Percentiles rank a stretch among this genome's conserved stretches.
These are phyloP conservation scores for Cryphonectria parasitica DNA, from an alignment of 2,329 filamentous ascomycete species.

Conservation along the genomic window DNA sequence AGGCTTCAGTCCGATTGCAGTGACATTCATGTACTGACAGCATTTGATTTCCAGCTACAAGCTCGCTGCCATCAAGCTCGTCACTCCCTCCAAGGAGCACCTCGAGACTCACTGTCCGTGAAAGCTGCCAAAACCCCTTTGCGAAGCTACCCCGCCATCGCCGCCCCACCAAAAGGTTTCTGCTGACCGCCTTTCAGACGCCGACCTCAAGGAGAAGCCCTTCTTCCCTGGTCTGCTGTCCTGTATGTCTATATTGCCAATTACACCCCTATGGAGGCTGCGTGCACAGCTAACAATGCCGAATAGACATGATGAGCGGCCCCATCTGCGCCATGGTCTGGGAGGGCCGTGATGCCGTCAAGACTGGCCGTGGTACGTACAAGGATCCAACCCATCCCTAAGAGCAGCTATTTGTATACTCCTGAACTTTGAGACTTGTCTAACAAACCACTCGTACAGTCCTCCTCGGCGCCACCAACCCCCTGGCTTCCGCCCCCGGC, in stretches of 20 bases:
- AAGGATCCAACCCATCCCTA: not conserved
- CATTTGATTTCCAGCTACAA: conserved; percentile 72
- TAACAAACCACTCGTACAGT: conserved; percentile 46
- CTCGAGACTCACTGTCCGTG: conserved; percentile 90
- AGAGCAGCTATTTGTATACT: not conserved
- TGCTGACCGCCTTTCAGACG: conserved; percentile 57
- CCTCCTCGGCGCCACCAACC: conserved; percentile 99
- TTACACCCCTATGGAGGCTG: not conserved
- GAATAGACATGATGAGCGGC: conserved; percentile 89
- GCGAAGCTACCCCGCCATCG: conserved; percentile 28
- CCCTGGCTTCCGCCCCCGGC: conserved; percentile 87
- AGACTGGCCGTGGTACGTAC: conserved; percentile 86
- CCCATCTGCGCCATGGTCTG: conserved; percentile 99
- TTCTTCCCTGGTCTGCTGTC: conserved; percentile 95
- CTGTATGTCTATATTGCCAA: conserved; percentile 61
- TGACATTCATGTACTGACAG: conserved; percentile 17
- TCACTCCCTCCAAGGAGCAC: conserved; percentile 86
- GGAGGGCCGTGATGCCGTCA: conserved; percentile 98
- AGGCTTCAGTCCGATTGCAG: conserved; percentile 17
- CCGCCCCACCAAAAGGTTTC: conserved; percentile 22
- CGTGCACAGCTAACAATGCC: conserved; percentile 30
- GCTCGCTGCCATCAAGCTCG: conserved; percentile 96
- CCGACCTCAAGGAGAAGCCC: conserved; percentile 87
- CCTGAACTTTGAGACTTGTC: conserved; percentile 18
- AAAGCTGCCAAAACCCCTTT: conserved; percentile 3